Conservation (phyloP, 148 eudicot genomes). For the Euryodendron excelsum region DNA sequence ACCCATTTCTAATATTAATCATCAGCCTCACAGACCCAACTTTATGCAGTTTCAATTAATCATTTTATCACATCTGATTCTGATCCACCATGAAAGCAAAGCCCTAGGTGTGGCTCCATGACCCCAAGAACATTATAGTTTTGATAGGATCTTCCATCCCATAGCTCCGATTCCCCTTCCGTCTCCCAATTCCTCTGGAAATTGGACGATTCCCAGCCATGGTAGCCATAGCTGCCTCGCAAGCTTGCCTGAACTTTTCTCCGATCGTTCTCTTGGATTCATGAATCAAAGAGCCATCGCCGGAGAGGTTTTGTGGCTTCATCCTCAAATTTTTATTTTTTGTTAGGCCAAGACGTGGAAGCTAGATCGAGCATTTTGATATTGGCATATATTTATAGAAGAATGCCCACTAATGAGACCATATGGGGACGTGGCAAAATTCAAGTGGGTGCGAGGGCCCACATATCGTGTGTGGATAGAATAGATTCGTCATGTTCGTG, state of each 20-base stretch:
- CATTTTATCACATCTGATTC: neutral
- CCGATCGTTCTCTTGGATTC: constrained; percentile 49
- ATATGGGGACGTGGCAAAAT: constrained; percentile 2
- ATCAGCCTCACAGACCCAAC: neutral
- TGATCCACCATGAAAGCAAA: neutral
- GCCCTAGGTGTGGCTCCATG: constrained; percentile 68
- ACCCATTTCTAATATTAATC: neutral
- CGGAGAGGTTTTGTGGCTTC: constrained; percentile 39
- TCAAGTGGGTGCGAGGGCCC: neutral
- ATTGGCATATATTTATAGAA: constrained; percentile 24
- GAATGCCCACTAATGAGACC: neutral
- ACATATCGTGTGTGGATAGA: neutral
- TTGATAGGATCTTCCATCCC: constrained; percentile 63
- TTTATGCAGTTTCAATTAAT: neutral
- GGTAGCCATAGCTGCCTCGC: constrained; percentile 23
- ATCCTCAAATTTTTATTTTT: constrained; percentile 10
- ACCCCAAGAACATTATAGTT: constrained; percentile 73
- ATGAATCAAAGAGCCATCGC: constrained; percentile 43
- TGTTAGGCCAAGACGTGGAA: constrained; percentile 7
- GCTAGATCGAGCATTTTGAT: neutral
- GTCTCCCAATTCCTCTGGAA: constrained; percentile 32
- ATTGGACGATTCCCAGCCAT: constrained; percentile 10
- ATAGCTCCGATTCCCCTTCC: constrained; percentile 14
- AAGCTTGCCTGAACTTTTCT: constrained; percentile 34
- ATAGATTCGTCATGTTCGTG: constrained; percentile 15